Percentiles rank a stretch among this genome's conserved stretches.
phyloP scores from a whole-genome alignment of 768 basidiomycete species.

The Pisolithus orientalis region DNA sequence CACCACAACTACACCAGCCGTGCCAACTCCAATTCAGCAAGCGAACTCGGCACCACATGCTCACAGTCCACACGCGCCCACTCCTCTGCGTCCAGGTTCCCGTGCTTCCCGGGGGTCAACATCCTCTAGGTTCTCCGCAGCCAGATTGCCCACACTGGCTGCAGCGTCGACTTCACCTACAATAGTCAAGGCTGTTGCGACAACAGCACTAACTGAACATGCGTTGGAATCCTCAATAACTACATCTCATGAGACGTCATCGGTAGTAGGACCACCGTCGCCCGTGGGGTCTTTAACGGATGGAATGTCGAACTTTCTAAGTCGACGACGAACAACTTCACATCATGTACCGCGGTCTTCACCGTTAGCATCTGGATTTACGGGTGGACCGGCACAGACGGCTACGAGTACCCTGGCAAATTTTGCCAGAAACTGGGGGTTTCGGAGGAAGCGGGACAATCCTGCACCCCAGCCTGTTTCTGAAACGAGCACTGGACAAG shows the following conservation, averaged over 20 bases:
- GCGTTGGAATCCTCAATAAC: conserved; percentile 41
- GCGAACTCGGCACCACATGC: conserved; percentile 28
- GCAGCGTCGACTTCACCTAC: conserved; percentile 36
- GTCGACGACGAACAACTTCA: conserved; percentile 55
- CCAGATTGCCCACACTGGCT: conserved; percentile 56
- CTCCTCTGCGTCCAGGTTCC: conserved; percentile 67
- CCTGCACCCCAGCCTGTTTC: conserved; percentile 10
- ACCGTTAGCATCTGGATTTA: conserved; percentile 29
- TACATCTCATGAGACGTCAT: conserved; percentile 23
- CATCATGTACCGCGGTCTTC: conserved; percentile 51
- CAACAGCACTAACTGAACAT: conserved; percentile 60
- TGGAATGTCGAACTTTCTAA: conserved; percentile 43
- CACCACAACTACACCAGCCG: conserved; percentile 31
- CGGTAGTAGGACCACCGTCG: conserved; percentile 42
- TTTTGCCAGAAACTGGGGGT: conserved; percentile 62
- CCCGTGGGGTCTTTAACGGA: conserved; percentile 59
- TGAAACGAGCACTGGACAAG: conserved; percentile 21
- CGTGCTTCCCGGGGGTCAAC: conserved; percentile 65
- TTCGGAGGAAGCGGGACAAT: conserved; percentile 47
- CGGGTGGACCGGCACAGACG: conserved; percentile 25
- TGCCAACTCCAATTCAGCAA: conserved; percentile 31
- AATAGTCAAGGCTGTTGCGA: conserved; percentile 54
- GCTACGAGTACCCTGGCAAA: conserved; percentile 50
- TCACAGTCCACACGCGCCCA: conserved; percentile 34
- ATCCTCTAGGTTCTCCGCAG: conserved; percentile 62